Base-by-base conservation (phyloP, 768 basidiomycete genomes). In the Agrocybe pediades region DNA sequence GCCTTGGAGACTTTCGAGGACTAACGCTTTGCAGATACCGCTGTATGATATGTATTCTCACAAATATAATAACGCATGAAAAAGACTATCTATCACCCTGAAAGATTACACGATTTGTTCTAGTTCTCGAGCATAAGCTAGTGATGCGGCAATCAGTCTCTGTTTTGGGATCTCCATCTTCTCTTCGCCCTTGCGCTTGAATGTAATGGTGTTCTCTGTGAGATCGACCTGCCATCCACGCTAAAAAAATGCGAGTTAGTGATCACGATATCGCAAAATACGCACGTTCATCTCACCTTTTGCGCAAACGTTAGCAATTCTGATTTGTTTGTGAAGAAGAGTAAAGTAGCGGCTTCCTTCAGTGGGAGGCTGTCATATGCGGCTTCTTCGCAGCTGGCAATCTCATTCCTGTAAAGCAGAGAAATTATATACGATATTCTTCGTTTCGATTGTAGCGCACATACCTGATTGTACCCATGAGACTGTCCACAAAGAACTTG, bases 401-500 rank as follows among this genome's bases (percentile, higher is more conserved):
- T 99, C 75, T 99, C 96, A 64, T 91, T 93, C 62, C 96, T 98
- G 16, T 6, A 42, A 20, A 17, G 23, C 15, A 36, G 6, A 30
- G 19, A 29, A 44, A 19, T 19, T 13, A 16, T 26, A 36, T 48
- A 16, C 21, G n/a, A 19, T 16, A 16, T 3, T 24, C 9, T 7
- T 2, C 4, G 11, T 1, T 11, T 7, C 4, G 15, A 68, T n/a
- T 6, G 2, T 20, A 8, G 19, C 9, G 7, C 21, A 26, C 79
- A 47, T 57, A 94, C 95, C 95, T 77, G 62, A 98, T 95, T 3
- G 95, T 98, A 15, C 88, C 88, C 88, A 97, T 92, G 63, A 97
- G 75, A 62, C 90, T 90, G 65, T 95, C 91, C 9, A 97, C 85
- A 62, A 98, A 93, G 75, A 91, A 91, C 61, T 89, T 92, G 77